Evolutionary conservation across 176 grass and related monocot species (phyloP), one percentile per base, ranked within the genome.

Genomic region (Typha latifolia): DNA sequence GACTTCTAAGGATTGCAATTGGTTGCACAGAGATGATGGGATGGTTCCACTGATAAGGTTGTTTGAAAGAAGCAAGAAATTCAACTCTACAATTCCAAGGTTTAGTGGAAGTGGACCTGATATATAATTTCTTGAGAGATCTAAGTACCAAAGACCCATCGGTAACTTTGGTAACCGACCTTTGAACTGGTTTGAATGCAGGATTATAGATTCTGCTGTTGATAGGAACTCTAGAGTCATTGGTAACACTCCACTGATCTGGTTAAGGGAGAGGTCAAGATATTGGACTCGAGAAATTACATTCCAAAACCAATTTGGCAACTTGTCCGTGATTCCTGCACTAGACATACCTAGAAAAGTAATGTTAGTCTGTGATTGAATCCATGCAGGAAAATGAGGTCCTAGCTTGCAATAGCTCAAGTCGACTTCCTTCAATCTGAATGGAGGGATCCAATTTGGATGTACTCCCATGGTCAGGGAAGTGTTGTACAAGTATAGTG

Each of bases 261-360:
- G 14, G 72, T 85, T 85, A 52, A 59, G 51, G 18, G 83, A 85
- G 55, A 85, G n/a, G 56, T 80, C 5, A 31, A 85, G 23, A 0
- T 0, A 2, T 0, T 0, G 14, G 14, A 23, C 21, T 0, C 48
- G 12, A 2, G 47, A 52, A 32, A 49, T 55, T 4, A n/a, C 18
- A 12, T 2, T 50, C 83, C 80, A 90, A 62, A 86, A 81, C 83
- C 83, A 90, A 49, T 80, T 21, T 0, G 82, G 72, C 1, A 82
- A 16, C 3, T 2, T 51, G 1, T 70, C 75, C 0, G 70, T 47
- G 29, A 86, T 82, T 70, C 67, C 19, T 18, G 66, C 49, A 12
- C 82, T 64, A 14, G 84, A 79, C 22, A 86, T 73, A 64, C 72
- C 75, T 15, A 86, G 20, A 20, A 0, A 0, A 0, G 0, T 0